phyloP scores from a whole-genome alignment of 163 green algal genomes.

The Volvox carteri region DNA sequence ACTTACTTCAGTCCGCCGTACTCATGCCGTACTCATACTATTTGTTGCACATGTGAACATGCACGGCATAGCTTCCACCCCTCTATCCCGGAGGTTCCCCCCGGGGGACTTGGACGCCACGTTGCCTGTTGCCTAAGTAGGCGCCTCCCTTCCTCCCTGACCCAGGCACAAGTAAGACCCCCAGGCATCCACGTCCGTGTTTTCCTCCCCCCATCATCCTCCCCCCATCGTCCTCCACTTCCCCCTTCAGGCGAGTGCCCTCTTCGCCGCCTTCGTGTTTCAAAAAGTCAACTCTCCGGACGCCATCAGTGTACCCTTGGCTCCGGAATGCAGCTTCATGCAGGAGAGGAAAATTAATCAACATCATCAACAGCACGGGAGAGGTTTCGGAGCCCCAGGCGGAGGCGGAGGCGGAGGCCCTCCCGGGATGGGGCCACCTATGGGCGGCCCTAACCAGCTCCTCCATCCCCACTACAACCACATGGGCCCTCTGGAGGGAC shows the following conservation, averaged over 20 bases:
- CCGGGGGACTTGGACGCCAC: not conserved
- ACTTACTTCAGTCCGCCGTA: too few relatives aligned
- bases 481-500: too few relatives aligned
- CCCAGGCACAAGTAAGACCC: not conserved
- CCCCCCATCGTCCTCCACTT: not conserved
- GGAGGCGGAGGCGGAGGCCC: too few relatives aligned
- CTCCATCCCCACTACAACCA: too few relatives aligned
- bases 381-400: too few relatives aligned
- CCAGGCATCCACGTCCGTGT: not conserved
- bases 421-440: too few relatives aligned
- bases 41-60: not conserved
- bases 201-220: not conserved
- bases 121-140: not conserved
- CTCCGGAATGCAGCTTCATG: conserved; percentile 33
- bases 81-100: not conserved
- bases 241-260: conserved; percentile 27
- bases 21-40: too few relatives aligned
- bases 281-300: conserved; percentile 12
- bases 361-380: too few relatives aligned
- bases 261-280: conserved; percentile 41
- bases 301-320: conserved; percentile 10
- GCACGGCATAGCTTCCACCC: not conserved
- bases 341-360: not conserved
- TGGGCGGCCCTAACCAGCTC: too few relatives aligned
- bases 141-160: not conserved